phyloP scores from a whole-genome alignment of 495 filamentous ascomycete genomes.

The Lepidopterella palustris region DNA sequence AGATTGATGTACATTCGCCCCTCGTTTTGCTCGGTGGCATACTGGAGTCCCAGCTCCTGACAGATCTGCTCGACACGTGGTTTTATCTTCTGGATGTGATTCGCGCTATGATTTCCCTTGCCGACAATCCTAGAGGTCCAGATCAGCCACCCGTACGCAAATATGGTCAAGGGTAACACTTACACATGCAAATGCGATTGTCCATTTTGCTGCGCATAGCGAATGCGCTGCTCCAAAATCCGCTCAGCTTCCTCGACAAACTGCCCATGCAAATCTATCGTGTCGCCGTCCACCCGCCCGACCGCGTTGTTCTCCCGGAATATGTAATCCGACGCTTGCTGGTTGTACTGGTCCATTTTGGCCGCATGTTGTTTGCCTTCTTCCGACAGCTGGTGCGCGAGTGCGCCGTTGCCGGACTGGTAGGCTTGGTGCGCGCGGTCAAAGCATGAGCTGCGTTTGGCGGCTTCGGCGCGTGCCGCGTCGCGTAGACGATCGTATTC shows the following conservation, averaged over 20 bases:
- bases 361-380: constrained; percentile 77
- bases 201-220: constrained; percentile 60
- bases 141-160: constrained; percentile 18
- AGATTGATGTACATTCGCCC: constrained; percentile 75
- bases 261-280: constrained; percentile 90
- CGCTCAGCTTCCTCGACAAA: constrained; percentile 91
- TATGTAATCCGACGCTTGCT: constrained; percentile 84
- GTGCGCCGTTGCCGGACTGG: constrained; percentile 66
- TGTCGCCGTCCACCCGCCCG: constrained; percentile 64
- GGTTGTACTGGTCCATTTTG: constrained; percentile 75
- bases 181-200: constrained; percentile 72
- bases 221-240: constrained; percentile 75
- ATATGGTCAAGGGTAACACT: constrained; percentile 18
- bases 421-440: constrained; percentile 77
- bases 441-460: constrained; percentile 68
- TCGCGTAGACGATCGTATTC: constrained; percentile 90
- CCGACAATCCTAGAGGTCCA: constrained; percentile 65
- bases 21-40: constrained; percentile 75
- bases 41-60: constrained; percentile 71
- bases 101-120: constrained; percentile 78
- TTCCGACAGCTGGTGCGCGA: constrained; percentile 72
- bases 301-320: constrained; percentile 85
- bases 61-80: constrained; percentile 84
- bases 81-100: constrained; percentile 83
- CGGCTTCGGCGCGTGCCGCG: constrained; percentile 70